Percentiles rank a stretch among this genome's conserved stretches.
These are phyloP conservation scores for Nephelium lappaceum DNA, from an alignment of 345 rosid species.

Conservation along the genomic window DNA sequence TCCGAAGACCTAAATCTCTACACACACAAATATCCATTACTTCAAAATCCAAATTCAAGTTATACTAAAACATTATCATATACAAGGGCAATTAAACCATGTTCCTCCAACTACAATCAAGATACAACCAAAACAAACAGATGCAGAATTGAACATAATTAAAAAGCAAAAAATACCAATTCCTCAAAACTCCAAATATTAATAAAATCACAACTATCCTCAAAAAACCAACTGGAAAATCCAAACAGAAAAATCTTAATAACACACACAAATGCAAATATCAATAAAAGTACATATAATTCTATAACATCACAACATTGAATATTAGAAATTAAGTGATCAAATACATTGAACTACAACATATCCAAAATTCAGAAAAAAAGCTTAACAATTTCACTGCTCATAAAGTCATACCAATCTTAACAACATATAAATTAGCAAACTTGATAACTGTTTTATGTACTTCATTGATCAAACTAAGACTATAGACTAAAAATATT, in stretches of 20 bases:
- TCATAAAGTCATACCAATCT: background rate
- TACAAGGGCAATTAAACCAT: background rate
- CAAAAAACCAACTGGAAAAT: background rate
- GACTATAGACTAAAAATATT: too few species aligned
- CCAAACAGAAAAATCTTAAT: background rate
- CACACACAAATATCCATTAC: conserved; percentile 17
- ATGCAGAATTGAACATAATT: background rate
- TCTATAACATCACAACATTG: background rate
- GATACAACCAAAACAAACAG: background rate
- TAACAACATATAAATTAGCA: background rate
- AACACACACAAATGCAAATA: background rate
- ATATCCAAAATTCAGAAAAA: background rate
- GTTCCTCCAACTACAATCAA: background rate
- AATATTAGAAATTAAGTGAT: background rate
- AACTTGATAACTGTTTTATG: background rate
- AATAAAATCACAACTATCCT: background rate
- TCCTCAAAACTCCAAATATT: background rate
- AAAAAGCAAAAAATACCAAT: background rate
- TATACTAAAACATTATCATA: background rate
- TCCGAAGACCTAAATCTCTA: conserved; percentile 78
- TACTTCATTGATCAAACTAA: background rate
- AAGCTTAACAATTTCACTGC: background rate
- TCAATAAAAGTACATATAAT: background rate
- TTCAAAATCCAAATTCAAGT: conserved; percentile 8
- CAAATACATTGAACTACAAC: background rate